A percentile compares a stretch with the other conserved stretches of the same genome.
Evolutionary conservation across 2,329 filamentous ascomycete species (phyloP).

Genomic region (Dothiorella sarmentorum): DNA sequence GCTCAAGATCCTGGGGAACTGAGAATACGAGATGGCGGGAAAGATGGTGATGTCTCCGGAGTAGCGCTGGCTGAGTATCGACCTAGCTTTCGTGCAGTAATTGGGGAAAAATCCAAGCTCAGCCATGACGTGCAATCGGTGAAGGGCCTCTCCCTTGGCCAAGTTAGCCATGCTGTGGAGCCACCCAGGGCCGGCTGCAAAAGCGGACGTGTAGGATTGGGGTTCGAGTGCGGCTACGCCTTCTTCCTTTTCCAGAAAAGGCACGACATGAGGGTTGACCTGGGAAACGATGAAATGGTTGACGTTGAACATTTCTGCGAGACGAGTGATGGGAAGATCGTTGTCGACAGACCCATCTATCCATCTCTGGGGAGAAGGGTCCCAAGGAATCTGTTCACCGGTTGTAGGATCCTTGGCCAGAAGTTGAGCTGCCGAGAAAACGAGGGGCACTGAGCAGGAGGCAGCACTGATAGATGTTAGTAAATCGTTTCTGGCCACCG

Average conservation of each 20-base stretch:
- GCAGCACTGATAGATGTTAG: conserved; percentile 57
- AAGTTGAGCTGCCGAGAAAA: conserved; percentile 76
- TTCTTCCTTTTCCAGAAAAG: conserved; percentile 76
- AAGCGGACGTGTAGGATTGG: conserved; percentile 30
- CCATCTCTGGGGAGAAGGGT: conserved; percentile 78
- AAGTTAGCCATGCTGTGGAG: conserved; percentile 65
- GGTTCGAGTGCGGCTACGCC: conserved; percentile 41
- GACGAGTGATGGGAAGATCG: conserved; percentile 82
- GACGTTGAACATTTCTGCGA: conserved; percentile 95
- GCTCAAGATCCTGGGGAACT: conserved; percentile 72
- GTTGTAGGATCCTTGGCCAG: conserved; percentile 83
- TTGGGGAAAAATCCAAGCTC: conserved; percentile 80
- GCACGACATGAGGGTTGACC: conserved; percentile 90
- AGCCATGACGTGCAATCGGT: conserved; percentile 74
- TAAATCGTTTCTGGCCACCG: not conserved
- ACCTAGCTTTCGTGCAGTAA: conserved; percentile 71
- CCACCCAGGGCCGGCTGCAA: conserved; percentile 54
- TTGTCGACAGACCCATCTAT: conserved; percentile 96
- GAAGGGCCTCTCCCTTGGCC: conserved; percentile 74
- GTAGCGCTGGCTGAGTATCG: conserved; percentile 85
- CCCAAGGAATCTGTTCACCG: conserved; percentile 75
- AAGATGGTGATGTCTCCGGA: conserved; percentile 94
- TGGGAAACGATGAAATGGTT: conserved; percentile 98
- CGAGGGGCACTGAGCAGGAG: conserved; percentile 84
- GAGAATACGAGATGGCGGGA: conserved; percentile 69